These are phyloP conservation scores for Trifolium repens DNA, from an alignment of 306 rosid genomes.

Conservation along the genomic window DNA sequence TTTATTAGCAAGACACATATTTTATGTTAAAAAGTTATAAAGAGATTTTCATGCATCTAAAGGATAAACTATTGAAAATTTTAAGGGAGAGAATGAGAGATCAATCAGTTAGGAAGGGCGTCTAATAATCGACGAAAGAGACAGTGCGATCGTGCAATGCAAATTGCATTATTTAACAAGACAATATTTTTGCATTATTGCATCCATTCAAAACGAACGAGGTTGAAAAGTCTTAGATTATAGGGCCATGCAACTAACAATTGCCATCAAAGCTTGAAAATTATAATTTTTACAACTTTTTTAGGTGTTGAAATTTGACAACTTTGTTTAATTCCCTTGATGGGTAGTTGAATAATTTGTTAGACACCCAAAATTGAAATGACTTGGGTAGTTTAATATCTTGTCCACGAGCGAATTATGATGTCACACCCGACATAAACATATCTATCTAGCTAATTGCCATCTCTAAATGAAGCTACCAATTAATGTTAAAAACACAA, in stretches of 20 bases:
- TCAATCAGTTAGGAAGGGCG: not conserved
- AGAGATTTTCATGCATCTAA: not conserved
- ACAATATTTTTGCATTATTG: constrained; percentile 28
- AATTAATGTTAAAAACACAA: constrained; percentile 5
- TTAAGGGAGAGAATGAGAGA: not conserved
- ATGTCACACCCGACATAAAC: constrained; percentile 39
- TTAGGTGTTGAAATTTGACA: constrained; percentile 50
- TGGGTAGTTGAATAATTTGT: constrained; percentile 43
- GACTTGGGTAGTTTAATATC: constrained; percentile 36
- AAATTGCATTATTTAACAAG: constrained; percentile 36
- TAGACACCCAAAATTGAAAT: constrained; percentile 45
- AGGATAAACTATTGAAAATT: not conserved
- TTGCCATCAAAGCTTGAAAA: constrained; percentile 27
- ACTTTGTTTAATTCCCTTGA: constrained; percentile 34
- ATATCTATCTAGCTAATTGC: constrained; percentile 11
- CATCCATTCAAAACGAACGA: constrained; percentile 9
- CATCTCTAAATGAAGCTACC: not conserved
- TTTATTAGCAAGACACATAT: too few relatives aligned
- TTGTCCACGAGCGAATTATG: constrained; percentile 27
- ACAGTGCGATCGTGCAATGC: constrained; percentile 49
- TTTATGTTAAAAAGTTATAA: not conserved
- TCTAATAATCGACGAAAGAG: constrained; percentile 37
- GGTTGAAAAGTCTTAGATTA: constrained; percentile 36
- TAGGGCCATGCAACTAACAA: constrained; percentile 26
- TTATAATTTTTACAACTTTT: constrained; percentile 40